Conservation (phyloP, 768 basidiomycete genomes). For the Kwoniella europaea region DNA sequence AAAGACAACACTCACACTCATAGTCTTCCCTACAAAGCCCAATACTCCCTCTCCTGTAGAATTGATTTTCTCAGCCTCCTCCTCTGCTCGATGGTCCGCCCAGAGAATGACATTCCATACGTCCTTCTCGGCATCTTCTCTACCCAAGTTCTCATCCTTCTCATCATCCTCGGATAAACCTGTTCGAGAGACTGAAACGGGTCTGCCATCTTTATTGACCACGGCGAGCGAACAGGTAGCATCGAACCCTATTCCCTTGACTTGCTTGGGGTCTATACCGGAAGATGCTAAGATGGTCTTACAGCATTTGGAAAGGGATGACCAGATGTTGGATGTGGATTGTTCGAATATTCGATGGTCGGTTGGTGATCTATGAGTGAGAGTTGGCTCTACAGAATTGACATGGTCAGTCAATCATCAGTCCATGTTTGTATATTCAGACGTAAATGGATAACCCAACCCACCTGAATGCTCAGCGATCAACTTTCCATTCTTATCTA, state of each 20-base stretch:
- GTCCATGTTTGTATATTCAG: too few species aligned
- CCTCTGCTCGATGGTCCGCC: slow-evolving; percentile 94
- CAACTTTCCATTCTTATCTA: slow-evolving; percentile 71
- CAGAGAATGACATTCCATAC: slow-evolving; percentile 84
- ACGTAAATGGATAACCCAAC: slow-evolving; percentile 16
- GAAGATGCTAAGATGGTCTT: slow-evolving; percentile 66
- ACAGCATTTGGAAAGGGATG: slow-evolving; percentile 66
- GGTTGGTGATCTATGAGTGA: slow-evolving; percentile 78
- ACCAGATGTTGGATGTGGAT: slow-evolving; percentile 87
- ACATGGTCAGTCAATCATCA: too few species aligned
- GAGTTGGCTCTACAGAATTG: slow-evolving; percentile 65
- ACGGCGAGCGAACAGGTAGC: slow-evolving; percentile 97
- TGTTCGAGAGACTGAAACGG: slow-evolving; percentile 70
- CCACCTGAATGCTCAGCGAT: slow-evolving; percentile 72
- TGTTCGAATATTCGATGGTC: slow-evolving; percentile 97
- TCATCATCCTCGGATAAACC: slow-evolving; percentile 37
- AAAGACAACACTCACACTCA: slow-evolving; percentile 67
- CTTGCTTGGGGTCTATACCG: slow-evolving; percentile 63
- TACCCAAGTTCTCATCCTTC: slow-evolving; percentile 23
- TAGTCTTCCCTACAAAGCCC: slow-evolving; percentile 92
- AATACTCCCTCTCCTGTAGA: slow-evolving; percentile 79
- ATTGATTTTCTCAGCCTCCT: slow-evolving; percentile 90
- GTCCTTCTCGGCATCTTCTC: slow-evolving; percentile 63
- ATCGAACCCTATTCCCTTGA: slow-evolving; percentile 92
- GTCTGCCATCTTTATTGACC: slow-evolving; percentile 69